These are phyloP conservation scores for Pseudocercospora ulei DNA, from an alignment of 2,329 filamentous ascomycete genomes.

Conservation along the genomic window DNA sequence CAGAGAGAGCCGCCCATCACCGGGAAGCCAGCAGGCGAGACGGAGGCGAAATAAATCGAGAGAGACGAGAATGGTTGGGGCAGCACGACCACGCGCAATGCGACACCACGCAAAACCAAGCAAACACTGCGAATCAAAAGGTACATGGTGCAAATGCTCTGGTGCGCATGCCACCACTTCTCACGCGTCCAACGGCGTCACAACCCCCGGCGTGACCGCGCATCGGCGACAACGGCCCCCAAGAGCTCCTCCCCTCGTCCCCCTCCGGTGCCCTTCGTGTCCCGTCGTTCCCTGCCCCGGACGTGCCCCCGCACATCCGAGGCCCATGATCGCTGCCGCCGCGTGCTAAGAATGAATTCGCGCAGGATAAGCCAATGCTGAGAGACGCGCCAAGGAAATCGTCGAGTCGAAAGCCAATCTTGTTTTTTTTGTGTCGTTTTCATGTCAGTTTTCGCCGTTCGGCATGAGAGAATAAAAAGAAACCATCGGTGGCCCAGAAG, in stretches of 20 bases:
- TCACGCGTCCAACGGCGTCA: not conserved
- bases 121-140: too few relatives aligned
- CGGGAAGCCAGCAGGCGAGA: too few relatives aligned
- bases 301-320: constrained; percentile 14
- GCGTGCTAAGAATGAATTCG: too few relatives aligned
- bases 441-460: constrained; percentile 10
- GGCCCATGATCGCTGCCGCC: constrained; percentile 13
- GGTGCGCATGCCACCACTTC: too few relatives aligned
- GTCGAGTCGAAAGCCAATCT: constrained; percentile 11
- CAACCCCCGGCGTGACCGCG: constrained; percentile 5
- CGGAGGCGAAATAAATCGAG: too few relatives aligned
- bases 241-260: constrained; percentile 14
- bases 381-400: constrained; percentile 17
- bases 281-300: constrained; percentile 12
- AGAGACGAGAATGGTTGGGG: too few relatives aligned
- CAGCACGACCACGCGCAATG: constrained; percentile 5
- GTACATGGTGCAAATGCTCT: too few relatives aligned
- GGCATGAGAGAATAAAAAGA: constrained; percentile 9
- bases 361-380: constrained; percentile 4
- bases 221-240: constrained; percentile 1
- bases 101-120: constrained; percentile 1
- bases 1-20: too few relatives aligned
- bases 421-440: constrained; percentile 15
- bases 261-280: constrained; percentile 5
- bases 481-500: constrained; percentile 15